phyloP scores from a whole-genome alignment of 345 rosid genomes.

The Eucalyptus marginata region DNA sequence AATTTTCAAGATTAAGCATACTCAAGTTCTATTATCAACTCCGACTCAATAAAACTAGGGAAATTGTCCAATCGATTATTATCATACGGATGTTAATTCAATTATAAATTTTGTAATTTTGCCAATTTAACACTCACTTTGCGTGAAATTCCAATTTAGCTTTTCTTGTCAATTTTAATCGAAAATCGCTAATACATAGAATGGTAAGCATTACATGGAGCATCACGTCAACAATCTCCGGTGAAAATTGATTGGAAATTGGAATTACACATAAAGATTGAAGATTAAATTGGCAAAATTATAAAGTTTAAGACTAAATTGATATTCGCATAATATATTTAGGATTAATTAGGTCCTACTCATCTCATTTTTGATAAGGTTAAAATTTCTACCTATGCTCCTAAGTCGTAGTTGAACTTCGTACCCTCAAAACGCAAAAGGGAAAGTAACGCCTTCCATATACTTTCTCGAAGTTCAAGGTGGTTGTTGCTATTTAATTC shows the following conservation, averaged over 20 bases:
- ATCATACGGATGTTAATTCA: too few relatives aligned
- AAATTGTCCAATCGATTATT: too few relatives aligned
- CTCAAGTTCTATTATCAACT: background rate
- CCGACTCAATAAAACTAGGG: background rate
- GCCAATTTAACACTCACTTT: too few relatives aligned
- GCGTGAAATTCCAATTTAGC: too few relatives aligned
- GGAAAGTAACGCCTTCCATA: background rate
- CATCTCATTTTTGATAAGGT: background rate
- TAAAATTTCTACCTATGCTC: background rate
- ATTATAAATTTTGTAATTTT: too few relatives aligned
- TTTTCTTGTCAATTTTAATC: too few relatives aligned
- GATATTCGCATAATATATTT: too few relatives aligned
- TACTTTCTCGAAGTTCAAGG: background rate
- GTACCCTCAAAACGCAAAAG: background rate
- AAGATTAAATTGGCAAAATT: too few relatives aligned
- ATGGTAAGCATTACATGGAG: too few relatives aligned
- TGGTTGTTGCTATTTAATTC: background rate
- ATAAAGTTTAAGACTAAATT: too few relatives aligned
- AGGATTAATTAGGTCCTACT: background rate
- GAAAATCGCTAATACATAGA: too few relatives aligned
- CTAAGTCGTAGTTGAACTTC: background rate
- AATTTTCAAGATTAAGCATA: background rate
- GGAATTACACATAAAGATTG: background rate
- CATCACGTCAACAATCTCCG: fast-evolving
- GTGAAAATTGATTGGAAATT: fast-evolving